These are phyloP conservation scores for Pisolithus orientalis DNA, from an alignment of 768 basidiomycete genomes.

Conservation along the genomic window DNA sequence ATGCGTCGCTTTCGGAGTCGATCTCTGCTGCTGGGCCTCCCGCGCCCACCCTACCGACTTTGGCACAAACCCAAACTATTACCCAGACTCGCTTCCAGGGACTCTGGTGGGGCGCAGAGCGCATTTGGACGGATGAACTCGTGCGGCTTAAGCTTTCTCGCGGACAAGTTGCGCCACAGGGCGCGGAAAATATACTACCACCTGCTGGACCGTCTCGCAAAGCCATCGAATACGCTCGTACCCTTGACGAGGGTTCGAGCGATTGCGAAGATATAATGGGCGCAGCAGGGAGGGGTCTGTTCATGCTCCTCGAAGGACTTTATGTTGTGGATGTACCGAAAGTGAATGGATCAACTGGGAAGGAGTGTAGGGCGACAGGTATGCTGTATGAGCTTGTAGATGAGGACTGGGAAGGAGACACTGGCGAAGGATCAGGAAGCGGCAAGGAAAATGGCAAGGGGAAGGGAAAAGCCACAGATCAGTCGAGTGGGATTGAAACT, in stretches of 20 bases:
- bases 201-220: slow-evolving; percentile 51
- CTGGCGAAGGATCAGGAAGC: slow-evolving; percentile 22
- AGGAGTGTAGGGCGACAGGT: slow-evolving; percentile 64
- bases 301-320: slow-evolving; percentile 64
- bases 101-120: slow-evolving; percentile 85
- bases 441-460: slow-evolving; percentile 13
- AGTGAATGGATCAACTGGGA: slow-evolving; percentile 34
- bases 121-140: slow-evolving; percentile 84
- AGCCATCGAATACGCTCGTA: slow-evolving; percentile 23
- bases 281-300: slow-evolving; percentile 57
- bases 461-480: slow-evolving; percentile 28
- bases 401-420: slow-evolving; percentile 49
- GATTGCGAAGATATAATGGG: slow-evolving; percentile 31
- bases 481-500: neutral
- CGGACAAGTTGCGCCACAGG: slow-evolving; percentile 58
- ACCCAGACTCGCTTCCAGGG: slow-evolving; percentile 66
- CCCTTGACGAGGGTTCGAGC: neutral
- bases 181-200: slow-evolving; percentile 50
- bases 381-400: slow-evolving; percentile 77
- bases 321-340: slow-evolving; percentile 52
- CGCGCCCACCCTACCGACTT: slow-evolving; percentile 10
- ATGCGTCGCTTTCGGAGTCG: slow-evolving; percentile 24
- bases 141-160: slow-evolving; percentile 71
- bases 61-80: slow-evolving; percentile 25
- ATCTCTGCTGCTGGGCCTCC: slow-evolving; percentile 5